Conservation (phyloP, 2,329 filamentous ascomycete species). For the Lachnellula arida region DNA sequence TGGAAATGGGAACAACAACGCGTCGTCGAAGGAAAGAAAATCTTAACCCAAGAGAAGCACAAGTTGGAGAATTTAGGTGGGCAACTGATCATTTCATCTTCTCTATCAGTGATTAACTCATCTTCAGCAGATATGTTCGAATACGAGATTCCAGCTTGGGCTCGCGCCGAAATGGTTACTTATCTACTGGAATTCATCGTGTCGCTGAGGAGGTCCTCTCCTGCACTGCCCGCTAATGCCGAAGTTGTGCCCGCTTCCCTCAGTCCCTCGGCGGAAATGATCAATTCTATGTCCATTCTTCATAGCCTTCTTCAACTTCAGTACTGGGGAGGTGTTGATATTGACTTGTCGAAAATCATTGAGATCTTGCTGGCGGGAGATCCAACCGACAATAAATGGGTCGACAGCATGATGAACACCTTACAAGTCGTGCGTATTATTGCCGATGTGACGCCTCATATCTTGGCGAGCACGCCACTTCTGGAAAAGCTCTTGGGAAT, state of each 20-base stretch:
- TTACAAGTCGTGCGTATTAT: slow-evolving; percentile 89
- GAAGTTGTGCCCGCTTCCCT: slow-evolving; percentile 76
- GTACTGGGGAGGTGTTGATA: slow-evolving; percentile 87
- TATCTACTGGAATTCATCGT: slow-evolving; percentile 96
- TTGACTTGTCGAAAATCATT: slow-evolving; percentile 86
- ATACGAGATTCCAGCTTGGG: slow-evolving; percentile 61
- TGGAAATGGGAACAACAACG: slow-evolving; percentile 89
- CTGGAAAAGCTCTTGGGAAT: too few species aligned
- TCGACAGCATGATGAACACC: slow-evolving; percentile 87
- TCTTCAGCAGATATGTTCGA: slow-evolving; percentile 51
- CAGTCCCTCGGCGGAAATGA: slow-evolving; percentile 69
- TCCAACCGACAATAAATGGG: slow-evolving; percentile 76
- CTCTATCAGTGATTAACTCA: slow-evolving; percentile 42
- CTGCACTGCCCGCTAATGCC: too few species aligned
- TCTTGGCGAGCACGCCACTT: too few species aligned
- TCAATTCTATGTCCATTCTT: slow-evolving; percentile 77
- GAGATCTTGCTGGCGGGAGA: slow-evolving; percentile 78
- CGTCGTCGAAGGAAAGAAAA: slow-evolving; percentile 66
- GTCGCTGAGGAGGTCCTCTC: slow-evolving; percentile 79
- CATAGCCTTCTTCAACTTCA: slow-evolving; percentile 79
- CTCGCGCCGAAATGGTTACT: slow-evolving; percentile 80
- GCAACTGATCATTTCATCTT: slow-evolving; percentile 50
- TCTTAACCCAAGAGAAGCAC: slow-evolving; percentile 68
- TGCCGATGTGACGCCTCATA: slow-evolving; percentile 78
- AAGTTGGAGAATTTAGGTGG: slow-evolving; percentile 55